These are phyloP conservation scores for Actinomortierella wolfii DNA, from an alignment of 371 early-diverging fungal genomes.

Conservation along the genomic window DNA sequence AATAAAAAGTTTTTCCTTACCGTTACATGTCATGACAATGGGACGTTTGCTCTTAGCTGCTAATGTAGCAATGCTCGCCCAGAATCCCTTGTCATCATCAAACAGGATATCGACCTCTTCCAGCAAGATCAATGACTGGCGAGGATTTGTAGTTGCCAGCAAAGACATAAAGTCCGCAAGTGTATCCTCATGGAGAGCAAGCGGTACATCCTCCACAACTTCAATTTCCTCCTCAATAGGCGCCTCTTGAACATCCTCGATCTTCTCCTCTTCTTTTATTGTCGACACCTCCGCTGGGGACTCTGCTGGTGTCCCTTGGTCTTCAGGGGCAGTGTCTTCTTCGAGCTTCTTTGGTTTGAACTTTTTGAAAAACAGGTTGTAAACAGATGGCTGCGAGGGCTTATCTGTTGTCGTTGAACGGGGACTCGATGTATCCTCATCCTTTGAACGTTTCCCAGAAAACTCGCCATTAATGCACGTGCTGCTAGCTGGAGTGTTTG, in stretches of 20 bases:
- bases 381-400: no score
- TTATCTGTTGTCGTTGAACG: no score
- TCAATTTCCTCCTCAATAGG: not conserved
- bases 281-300: no score
- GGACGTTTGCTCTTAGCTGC: slow-evolving; percentile 79
- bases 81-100: slow-evolving; percentile 84
- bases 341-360: no score
- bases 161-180: slow-evolving; percentile 38
- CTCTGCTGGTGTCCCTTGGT: no score
- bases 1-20: slow-evolving; percentile 41
- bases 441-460: slow-evolving; percentile 4
- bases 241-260: not conserved
- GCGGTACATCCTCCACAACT: not conserved
- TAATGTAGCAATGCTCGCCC: slow-evolving; percentile 70
- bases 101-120: slow-evolving; percentile 86
- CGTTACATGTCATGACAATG: slow-evolving; percentile 82
- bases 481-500: slow-evolving; percentile 4
- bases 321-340: no score
- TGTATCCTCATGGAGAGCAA: slow-evolving; percentile 19
- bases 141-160: slow-evolving; percentile 40
- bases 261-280: slow-evolving; percentile 7
- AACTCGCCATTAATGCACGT: not conserved
- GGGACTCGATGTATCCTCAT: slow-evolving; percentile 2
- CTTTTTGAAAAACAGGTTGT: no score
- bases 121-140: slow-evolving; percentile 73